Base-by-base conservation (phyloP, 306 rosid species). In the Cucurbita pepo region DNA sequence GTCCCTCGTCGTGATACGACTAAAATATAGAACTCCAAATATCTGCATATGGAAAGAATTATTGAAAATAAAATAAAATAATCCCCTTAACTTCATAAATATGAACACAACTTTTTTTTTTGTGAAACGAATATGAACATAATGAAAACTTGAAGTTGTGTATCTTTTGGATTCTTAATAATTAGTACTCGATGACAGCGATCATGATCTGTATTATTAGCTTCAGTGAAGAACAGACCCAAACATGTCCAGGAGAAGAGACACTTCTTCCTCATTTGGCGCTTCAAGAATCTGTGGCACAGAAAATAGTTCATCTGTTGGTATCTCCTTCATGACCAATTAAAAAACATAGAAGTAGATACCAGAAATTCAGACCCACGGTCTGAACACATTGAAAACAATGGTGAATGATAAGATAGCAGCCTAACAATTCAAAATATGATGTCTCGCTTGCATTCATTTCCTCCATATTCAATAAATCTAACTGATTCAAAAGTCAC, bases 211-310 rank as follows among this genome's bases (percentile, higher is more conserved):
- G 22, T 13, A 67, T 65, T 75, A 54, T 58, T 43, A 37, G 56
- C 67, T 22, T 54, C 67, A 59, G 65, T 62, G 76, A 69, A 70
- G 78, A 70, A 88, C 92, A 85, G 86, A 94, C 99, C 89, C 91
- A 85, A 94, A 94, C 92, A 89, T 89, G 81, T 89, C 96, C 84
- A 86, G 80, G 76, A 94, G 97, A 75, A 94, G 86, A 77, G 99
- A 76, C 82, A 94, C 96, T 91, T 94, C 99, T 84, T 94, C 97
- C 71, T 87, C 96, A 37, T 78, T 82, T 5, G 97, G 96, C 67
- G 88, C 92, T 86, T 89, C 95, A 75, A 94, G 86, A 89, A 94
- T 94, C 99, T 90, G 91, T 77, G 83, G 81, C 83, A 94, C 58
- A 86, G 72, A 86, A 89, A 86, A 83, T 78, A 85, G 86, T 88